Conservation (phyloP, 148 eudicot species). For the Selenicereus undatus region DNA sequence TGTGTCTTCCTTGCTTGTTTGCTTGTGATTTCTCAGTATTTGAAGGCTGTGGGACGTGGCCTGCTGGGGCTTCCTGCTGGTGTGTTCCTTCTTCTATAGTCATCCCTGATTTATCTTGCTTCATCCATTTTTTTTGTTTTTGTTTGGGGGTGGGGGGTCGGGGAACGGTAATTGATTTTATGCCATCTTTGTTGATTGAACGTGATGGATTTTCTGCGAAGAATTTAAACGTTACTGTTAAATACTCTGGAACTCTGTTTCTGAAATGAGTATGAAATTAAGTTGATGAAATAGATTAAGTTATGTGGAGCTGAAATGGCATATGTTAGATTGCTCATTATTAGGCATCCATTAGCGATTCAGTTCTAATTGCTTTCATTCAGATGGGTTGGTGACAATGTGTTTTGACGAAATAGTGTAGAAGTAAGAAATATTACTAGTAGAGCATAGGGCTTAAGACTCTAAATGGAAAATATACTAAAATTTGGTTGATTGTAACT, state of each 20-base stretch:
- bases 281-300: background rate
- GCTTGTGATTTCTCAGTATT: slow-evolving; percentile 42
- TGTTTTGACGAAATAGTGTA: background rate
- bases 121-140: background rate
- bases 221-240: background rate
- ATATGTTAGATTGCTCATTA: background rate
- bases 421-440: background rate
- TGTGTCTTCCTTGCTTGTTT: slow-evolving; percentile 3
- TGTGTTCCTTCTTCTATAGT: slow-evolving; percentile 27
- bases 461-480: background rate
- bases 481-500: background rate
- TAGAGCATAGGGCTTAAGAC: background rate
- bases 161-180: background rate
- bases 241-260: background rate
- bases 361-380: background rate
- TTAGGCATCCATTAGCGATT: background rate
- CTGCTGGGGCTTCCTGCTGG: slow-evolving; percentile 64
- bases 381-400: background rate
- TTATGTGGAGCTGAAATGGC: background rate
- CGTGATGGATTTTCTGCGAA: background rate
- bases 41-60: slow-evolving; percentile 75
- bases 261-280: background rate
- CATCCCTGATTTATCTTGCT: background rate
- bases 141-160: too few species aligned
- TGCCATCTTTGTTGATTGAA: background rate